Conservation (phyloP, 495 filamentous ascomycete species). For the Neurospora sp. region DNA sequence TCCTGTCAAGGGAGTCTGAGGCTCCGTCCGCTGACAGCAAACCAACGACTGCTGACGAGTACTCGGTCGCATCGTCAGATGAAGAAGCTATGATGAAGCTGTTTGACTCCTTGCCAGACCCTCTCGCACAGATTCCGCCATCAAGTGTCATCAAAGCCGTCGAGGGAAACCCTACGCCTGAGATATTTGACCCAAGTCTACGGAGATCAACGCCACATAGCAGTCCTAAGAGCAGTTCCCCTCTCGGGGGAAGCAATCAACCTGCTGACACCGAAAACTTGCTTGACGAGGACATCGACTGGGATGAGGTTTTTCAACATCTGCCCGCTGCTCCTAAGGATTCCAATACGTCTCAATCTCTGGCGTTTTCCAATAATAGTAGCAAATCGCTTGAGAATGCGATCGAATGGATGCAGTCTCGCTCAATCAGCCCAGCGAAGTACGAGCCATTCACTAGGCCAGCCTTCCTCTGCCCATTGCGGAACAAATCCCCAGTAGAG, state of each 20-base stretch:
- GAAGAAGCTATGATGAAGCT: constrained; percentile 9
- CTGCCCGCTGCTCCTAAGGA: constrained; percentile 5
- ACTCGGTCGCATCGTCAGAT: constrained; percentile 1
- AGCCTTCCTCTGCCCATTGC: constrained; percentile 37
- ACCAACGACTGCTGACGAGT: not conserved
- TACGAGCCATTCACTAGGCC: constrained; percentile 35
- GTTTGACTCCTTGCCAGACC: not conserved
- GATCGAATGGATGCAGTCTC: not conserved
- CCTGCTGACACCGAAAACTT: constrained; percentile 14
- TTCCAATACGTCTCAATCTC: not conserved
- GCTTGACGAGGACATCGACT: constrained; percentile 28
- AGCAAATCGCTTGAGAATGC: not conserved
- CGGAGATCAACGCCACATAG: constrained; percentile 3
- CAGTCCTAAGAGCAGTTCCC: not conserved
- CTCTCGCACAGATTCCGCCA: not conserved
- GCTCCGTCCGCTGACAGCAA: not conserved
- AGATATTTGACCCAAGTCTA: constrained; percentile 6
- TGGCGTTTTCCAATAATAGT: not conserved
- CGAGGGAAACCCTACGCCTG: not conserved
- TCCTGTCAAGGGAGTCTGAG: not conserved
- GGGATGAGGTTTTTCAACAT: constrained; percentile 21
- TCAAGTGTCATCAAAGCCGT: constrained; percentile 7
- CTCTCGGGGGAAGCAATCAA: not conserved
- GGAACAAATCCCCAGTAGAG: constrained; percentile 41
- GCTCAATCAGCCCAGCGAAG: not conserved